Conservation (phyloP, 257 asterid species). For the Solanum chiquidenum region DNA sequence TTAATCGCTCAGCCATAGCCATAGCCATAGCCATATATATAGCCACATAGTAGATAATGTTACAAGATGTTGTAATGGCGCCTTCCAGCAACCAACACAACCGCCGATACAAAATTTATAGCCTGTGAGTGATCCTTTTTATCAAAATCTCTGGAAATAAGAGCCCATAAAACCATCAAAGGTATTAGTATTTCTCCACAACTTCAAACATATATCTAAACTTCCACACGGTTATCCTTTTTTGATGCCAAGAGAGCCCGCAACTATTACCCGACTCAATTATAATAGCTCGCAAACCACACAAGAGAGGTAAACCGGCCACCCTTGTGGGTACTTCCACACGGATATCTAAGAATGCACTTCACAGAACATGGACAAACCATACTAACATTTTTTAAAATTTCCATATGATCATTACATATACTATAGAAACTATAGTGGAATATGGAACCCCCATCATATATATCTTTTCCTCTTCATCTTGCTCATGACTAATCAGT, state of each 20-base stretch:
- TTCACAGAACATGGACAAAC: not conserved
- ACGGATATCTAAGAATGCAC: not conserved
- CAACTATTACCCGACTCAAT: not conserved
- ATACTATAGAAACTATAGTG: not conserved
- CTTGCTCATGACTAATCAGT: not conserved
- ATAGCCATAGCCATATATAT: not conserved
- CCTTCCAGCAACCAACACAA: not conserved
- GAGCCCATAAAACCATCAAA: not conserved
- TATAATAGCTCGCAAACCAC: not conserved
- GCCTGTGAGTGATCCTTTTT: not conserved
- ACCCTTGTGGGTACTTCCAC: not conserved
- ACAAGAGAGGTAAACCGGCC: not conserved
- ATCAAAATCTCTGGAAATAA: not conserved
- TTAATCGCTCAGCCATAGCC: not conserved
- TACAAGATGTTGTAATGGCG: not conserved
- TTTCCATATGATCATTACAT: not conserved
- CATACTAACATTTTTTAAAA: not conserved
- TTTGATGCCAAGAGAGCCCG: not conserved
- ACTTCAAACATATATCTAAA: not conserved
- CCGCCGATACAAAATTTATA: not conserved
- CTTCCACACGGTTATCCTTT: not conserved
- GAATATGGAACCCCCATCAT: not conserved
- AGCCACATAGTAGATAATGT: not conserved
- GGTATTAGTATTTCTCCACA: not conserved
- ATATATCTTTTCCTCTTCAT: not conserved